Percentiles rank a stretch among this genome's conserved stretches.
phyloP scores from a whole-genome alignment of 1,284 basidiomycete genomes.

The Leccinum cinnamomeum region DNA sequence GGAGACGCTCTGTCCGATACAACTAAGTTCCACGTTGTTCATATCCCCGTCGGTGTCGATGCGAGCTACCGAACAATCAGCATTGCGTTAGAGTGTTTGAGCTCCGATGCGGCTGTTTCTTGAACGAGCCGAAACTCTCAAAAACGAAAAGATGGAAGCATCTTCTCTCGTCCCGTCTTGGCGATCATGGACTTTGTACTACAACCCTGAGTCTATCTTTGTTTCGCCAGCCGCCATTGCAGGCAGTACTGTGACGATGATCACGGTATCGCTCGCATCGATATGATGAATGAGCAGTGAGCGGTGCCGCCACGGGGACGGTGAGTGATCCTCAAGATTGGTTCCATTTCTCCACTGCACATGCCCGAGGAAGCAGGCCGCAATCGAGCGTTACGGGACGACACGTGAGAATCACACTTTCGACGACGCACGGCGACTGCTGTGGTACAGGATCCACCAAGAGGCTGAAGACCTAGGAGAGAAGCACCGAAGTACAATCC shows the following conservation, averaged over 20 bases:
- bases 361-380: slow-evolving; percentile 13
- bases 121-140: slow-evolving; percentile 8
- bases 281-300: neutral
- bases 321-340: slow-evolving; percentile 20
- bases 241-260: slow-evolving; percentile 2
- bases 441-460: slow-evolving; percentile 31
- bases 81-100: neutral
- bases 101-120: slow-evolving; percentile 9
- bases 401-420: slow-evolving; percentile 23
- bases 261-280: neutral
- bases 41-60: slow-evolving; percentile 14
- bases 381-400: slow-evolving; percentile 6
- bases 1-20: slow-evolving; percentile 13
- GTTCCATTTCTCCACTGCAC: slow-evolving; percentile 18
- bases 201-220: neutral
- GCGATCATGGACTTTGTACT: slow-evolving; percentile 16
- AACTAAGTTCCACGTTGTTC: slow-evolving; percentile 9
- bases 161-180: slow-evolving; percentile 6
- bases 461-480: slow-evolving; percentile 25
- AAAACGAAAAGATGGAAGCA: slow-evolving; percentile 3
- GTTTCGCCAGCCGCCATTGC: neutral
- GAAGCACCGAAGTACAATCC: slow-evolving; percentile 30
- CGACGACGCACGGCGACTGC: slow-evolving; percentile 21
- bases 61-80: slow-evolving; percentile 15
- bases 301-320: slow-evolving; percentile 17